Evolutionary conservation across 2,329 filamentous ascomycete species (phyloP), one percentile per base, ranked within the genome.

Genomic region (Elsinoe perseae): DNA sequence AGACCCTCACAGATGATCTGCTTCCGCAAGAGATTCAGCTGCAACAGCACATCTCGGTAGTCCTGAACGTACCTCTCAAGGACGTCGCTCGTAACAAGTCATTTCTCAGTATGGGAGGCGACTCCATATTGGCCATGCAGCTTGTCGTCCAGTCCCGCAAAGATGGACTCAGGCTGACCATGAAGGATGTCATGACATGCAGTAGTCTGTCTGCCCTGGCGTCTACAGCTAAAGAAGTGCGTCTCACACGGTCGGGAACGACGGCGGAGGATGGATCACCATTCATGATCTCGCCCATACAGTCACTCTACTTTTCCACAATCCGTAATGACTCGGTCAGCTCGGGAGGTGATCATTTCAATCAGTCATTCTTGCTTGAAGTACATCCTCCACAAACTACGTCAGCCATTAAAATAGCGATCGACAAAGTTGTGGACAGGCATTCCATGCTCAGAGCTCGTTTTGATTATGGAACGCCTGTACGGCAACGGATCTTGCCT

Each of bases 11-110:
- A n/a, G n/a, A n/a, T n/a, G n/a, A n/a, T n/a, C n/a, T n/a, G n/a
- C n/a, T n/a, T n/a, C n/a, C n/a, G n/a, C n/a, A n/a, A n/a, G 87
- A 93, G 64, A 64, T 57, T 1, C 60, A 65, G 0, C 91, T 57
- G 79, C 80, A 1, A 60, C 72, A 1, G 70, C 77, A 3, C 68
- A 93, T 9, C 73, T 30, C 78, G 0, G 60, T 73, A 4, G 70
- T 77, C 0, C 73, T 83, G 1, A 65, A 70, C 0, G 64, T 80
- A 6, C n/a, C n/a, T n/a, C 7, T 7, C 7, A 6, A 14, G 30
- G 7, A 6, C 14, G 30, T 32, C 6, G 0, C 64, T 78, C 0
- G 56, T 65, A 3, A 61, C 66, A 1, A 69, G 74, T 0, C 74
- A 7, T 53, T 62, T 16, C 56, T 43, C 27, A 50, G 58, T n/a